These are phyloP conservation scores for Aschersonia sp. DNA, from an alignment of 2,329 filamentous ascomycete species.

Conservation along the genomic window DNA sequence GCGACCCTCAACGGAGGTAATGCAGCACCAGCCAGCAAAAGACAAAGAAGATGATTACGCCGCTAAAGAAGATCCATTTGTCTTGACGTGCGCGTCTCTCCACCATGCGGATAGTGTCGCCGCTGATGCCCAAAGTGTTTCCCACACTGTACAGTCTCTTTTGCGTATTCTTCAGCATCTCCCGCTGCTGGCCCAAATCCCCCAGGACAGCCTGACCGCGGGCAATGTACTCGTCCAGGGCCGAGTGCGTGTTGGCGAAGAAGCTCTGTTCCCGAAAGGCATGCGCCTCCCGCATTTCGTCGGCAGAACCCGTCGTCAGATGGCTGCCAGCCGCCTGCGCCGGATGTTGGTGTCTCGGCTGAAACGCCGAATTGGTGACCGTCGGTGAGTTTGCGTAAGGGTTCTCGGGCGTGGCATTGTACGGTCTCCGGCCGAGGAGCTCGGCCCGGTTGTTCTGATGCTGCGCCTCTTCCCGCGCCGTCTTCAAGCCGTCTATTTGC, in stretches of 20 bases:
- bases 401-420: conserved; percentile 73
- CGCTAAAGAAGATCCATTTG: conserved; percentile 93
- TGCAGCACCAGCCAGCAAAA: conserved; percentile 90
- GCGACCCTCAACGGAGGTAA: conserved; percentile 44
- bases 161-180: conserved; percentile 92
- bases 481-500: conserved; percentile 65
- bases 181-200: conserved; percentile 76
- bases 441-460: conserved; percentile 57
- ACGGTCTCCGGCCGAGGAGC: conserved; percentile 72
- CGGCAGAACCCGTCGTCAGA: conserved; percentile 31
- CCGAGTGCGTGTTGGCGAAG: conserved; percentile 64
- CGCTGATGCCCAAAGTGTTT: conserved; percentile 84
- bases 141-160: conserved; percentile 80
- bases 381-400: conserved; percentile 56
- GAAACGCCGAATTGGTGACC: conserved; percentile 18
- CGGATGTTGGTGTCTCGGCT: conserved; percentile 22
- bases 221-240: conserved; percentile 88
- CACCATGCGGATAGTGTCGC: conserved; percentile 94
- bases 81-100: conserved; percentile 84
- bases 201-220: conserved; percentile 79
- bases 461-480: conserved; percentile 59
- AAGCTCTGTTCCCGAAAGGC: conserved; percentile 83
- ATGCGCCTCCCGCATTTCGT: conserved; percentile 62
- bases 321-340: conserved; percentile 15
- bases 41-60: conserved; percentile 70